Base-by-base conservation (phyloP, 1,139 yeast species). In the Yamadazyma diddensiae region DNA sequence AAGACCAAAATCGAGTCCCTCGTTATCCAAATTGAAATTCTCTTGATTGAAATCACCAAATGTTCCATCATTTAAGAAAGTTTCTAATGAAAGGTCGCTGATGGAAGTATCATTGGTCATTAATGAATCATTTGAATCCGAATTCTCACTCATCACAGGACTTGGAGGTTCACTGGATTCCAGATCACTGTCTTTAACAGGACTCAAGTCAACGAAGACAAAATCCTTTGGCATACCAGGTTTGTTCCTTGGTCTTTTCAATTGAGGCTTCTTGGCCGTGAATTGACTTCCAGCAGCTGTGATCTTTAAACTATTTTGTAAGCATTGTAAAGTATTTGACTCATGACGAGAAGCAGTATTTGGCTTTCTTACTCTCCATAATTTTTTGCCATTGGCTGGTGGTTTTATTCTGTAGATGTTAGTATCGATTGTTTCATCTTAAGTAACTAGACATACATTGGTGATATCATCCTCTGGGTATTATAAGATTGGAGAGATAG, bases 181-280 rank as follows among this genome's bases (percentile, higher is more conserved):
- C 14, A 52, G 21, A 3, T 55, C 60, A 19, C 55, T 64, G 26
- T 45, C 55, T 54, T 71, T 71, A 26, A 65, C 66, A 15, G 79
- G 79, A 13, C 77, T 70, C 40, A 73, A 59, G 46, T 73, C 78
- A 27, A 73, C 78, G 47, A 73, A 73, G 13, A 73, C 77, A 43
- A 71, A 73, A 47, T 71, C 76, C 48, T 65, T 66, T 34, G 73
- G 75, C 57, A 58, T 62, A 6, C 78, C 78, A 5, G 77, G 77
- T 46, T 59, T 68, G 47, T 62, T 63, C 55, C 66, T 69, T 16
- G 79, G 78, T 52, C 78, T 63, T 48, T 68, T 67, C 34, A 66
- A 59, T 14, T 73, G 72, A 11, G 73, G 66, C 43, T 71, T 69
- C 44, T 60, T 70, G 15, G 62, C 60, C 15, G 65, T 53, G 47